Percentiles rank a stretch among this genome's conserved stretches.
phyloP scores from a whole-genome alignment of 2,329 filamentous ascomycete species.

The Talaromyces sp. region DNA sequence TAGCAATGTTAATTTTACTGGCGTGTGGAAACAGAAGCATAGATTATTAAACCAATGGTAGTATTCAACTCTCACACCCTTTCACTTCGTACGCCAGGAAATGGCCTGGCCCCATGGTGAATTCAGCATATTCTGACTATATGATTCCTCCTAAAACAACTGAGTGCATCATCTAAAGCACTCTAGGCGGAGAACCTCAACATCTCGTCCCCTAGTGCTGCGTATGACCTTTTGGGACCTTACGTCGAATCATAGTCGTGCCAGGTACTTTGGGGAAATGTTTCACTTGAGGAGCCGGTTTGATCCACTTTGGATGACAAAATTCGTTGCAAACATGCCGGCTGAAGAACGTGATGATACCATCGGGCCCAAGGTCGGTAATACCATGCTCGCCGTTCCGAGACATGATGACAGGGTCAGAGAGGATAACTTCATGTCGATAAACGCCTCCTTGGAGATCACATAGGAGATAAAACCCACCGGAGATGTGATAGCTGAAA shows the following conservation, averaged over 20 bases:
- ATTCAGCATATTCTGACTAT: too few species aligned
- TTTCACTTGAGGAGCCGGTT: not conserved
- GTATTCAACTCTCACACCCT: too few species aligned
- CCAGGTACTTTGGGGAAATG: not conserved
- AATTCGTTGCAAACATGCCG: conserved; percentile 1
- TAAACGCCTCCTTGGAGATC: conserved; percentile 43
- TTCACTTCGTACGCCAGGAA: too few species aligned
- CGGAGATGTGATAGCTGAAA: conserved; percentile 1
- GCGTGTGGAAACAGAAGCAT: too few species aligned
- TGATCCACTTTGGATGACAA: conserved; percentile 6
- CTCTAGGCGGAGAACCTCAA: too few species aligned
- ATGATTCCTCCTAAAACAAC: too few species aligned
- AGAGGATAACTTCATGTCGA: conserved; percentile 31
- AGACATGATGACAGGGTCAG: conserved; percentile 43
- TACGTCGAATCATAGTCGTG: not conserved
- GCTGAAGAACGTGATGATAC: conserved; percentile 2
- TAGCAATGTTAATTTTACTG: too few species aligned
- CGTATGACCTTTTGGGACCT: not conserved
- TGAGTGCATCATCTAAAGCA: too few species aligned
- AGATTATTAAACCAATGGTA: too few species aligned
- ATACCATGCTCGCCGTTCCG: not conserved
- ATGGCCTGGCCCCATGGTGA: too few species aligned
- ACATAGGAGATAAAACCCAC: conserved; percentile 36
- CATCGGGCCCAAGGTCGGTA: not conserved
- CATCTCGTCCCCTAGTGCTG: not conserved